Conservation (phyloP, 805 yeast genomes). For the Suhomyces canberraensis region DNA sequence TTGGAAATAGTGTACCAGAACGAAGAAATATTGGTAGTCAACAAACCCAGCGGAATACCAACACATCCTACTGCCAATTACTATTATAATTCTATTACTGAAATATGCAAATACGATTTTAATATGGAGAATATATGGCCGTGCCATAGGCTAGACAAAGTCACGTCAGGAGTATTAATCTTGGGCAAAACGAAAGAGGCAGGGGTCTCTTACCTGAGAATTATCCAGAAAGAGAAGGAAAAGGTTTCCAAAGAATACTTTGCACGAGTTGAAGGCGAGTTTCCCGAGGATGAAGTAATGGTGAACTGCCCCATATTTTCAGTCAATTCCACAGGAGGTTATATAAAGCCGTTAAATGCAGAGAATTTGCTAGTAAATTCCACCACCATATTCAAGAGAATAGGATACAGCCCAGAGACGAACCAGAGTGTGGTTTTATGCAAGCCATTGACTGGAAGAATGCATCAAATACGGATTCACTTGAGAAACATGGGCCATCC, state of each 20-base stretch:
- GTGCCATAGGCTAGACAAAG: constrained; percentile 49
- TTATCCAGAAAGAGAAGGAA: constrained; percentile 27
- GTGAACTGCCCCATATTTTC: constrained; percentile 41
- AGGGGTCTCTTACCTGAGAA: constrained; percentile 28
- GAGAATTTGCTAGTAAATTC: constrained; percentile 26
- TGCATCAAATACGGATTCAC: constrained; percentile 59
- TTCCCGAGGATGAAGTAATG: constrained; percentile 27
- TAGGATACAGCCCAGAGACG: constrained; percentile 24
- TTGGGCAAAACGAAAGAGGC: constrained; percentile 36
- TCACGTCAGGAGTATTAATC: constrained; percentile 49
- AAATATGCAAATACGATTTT: constrained; percentile 35
- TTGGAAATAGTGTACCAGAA: constrained; percentile 33
- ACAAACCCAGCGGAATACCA: constrained; percentile 53
- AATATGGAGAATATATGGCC: constrained; percentile 32
- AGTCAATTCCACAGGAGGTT: constrained; percentile 32
- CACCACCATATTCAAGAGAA: constrained; percentile 28
- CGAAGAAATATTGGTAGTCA: constrained; percentile 38
- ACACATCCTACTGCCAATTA: constrained; percentile 52
- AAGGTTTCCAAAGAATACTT: constrained; percentile 40
- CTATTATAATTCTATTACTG: constrained; percentile 41
- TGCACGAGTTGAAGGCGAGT: constrained; percentile 42
- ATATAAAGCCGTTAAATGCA: constrained; percentile 24
- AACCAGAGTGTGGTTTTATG: constrained; percentile 47
- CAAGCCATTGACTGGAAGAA: constrained; percentile 50
- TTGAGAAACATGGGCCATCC: constrained; percentile 55